Conservation (phyloP, 2,329 filamentous ascomycete genomes). For the Apiospora aurea region DNA sequence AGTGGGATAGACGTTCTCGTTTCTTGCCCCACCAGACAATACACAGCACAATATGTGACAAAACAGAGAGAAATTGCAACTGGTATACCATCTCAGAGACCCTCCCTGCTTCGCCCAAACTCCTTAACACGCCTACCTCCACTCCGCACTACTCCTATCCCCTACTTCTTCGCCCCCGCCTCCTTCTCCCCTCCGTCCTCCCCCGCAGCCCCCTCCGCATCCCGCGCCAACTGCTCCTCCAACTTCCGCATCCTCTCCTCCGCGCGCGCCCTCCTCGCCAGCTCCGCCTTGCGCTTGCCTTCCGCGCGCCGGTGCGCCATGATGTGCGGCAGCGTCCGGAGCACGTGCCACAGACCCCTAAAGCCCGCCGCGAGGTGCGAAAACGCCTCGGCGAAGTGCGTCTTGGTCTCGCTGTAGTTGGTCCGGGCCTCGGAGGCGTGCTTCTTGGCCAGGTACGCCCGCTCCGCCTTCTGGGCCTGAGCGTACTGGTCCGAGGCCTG, state of each 20-base stretch:
- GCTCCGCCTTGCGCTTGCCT: neutral
- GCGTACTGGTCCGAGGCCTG: conserved; percentile 21
- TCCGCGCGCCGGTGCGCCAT: conserved; percentile 13
- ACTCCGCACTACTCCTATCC: too few species aligned
- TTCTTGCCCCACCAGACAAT: neutral
- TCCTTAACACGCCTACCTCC: neutral
- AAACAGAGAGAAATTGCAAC: neutral
- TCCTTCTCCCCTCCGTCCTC: neutral
- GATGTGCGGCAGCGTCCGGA: conserved; percentile 10
- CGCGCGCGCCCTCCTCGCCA: neutral
- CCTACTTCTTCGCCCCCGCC: neutral
- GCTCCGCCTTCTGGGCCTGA: conserved; percentile 17
- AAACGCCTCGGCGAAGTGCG: conserved; percentile 19
- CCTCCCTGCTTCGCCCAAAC: neutral
- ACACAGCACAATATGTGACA: neutral
- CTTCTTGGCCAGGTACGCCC: conserved; percentile 15
- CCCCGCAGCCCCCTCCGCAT: neutral
- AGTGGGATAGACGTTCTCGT: neutral
- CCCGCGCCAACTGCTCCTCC: conserved; percentile 13
- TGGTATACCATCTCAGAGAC: neutral
- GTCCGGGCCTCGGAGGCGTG: neutral
- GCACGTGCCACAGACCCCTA: neutral
- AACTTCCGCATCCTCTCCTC: conserved; percentile 23
- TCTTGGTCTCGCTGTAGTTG: conserved; percentile 18
- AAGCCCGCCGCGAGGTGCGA: conserved; percentile 10